Percentiles rank a stretch among this genome's conserved stretches.
Evolutionary conservation across 768 basidiomycete genomes (phyloP).

Genomic region (Lactarius hatsudake): DNA sequence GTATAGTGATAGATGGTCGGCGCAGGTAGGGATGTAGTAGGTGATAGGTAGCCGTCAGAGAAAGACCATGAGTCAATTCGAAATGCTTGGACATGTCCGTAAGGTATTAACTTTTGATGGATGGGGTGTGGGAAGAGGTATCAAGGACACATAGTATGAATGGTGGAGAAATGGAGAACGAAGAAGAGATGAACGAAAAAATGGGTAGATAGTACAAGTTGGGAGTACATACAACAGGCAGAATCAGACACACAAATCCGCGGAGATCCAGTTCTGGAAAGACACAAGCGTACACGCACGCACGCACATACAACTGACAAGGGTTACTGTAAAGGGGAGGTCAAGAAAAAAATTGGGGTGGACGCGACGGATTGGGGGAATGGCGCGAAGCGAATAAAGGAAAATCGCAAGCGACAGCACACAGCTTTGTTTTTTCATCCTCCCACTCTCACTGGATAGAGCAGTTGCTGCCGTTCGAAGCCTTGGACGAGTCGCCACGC

Average conservation of each 20-base stretch:
- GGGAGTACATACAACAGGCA: not conserved
- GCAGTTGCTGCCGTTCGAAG: constrained; percentile 18
- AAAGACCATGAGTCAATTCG: not conserved
- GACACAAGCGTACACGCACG: not conserved
- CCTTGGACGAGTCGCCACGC: constrained; percentile 16
- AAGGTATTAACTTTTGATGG: not conserved
- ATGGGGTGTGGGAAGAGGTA: not conserved
- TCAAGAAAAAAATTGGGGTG: not conserved
- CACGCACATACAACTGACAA: not conserved
- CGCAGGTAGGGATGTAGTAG: not conserved
- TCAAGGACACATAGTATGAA: not conserved
- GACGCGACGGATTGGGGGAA: not conserved
- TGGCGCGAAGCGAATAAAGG: not conserved
- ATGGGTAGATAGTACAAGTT: not conserved
- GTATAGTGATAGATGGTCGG: not conserved
- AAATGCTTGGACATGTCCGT: not conserved
- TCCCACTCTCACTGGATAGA: constrained; percentile 8
- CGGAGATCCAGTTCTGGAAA: not conserved
- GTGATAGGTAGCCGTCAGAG: not conserved
- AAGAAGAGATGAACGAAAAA: not conserved
- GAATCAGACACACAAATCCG: not conserved
- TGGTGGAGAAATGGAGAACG: not conserved
- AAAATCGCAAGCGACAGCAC: not conserved
- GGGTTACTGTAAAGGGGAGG: no score
- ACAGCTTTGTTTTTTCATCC: not conserved